Conservation (phyloP, 129 eudicot species). For the Kitagawia praeruptora region DNA sequence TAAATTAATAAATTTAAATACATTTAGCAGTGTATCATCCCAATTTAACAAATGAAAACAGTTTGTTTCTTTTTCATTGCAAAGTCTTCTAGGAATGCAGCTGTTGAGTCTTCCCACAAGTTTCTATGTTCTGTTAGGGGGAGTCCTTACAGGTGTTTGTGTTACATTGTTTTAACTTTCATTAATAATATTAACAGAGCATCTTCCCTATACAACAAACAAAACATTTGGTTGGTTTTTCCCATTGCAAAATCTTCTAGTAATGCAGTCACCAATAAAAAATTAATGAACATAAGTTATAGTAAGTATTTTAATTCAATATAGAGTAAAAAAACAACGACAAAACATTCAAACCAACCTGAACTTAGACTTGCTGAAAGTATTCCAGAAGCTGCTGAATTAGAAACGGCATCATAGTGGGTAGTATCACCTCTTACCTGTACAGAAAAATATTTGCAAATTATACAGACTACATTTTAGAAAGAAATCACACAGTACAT, state of each 20-base stretch:
- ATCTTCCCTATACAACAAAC: neutral
- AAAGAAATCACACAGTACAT: slow-evolving; percentile 5
- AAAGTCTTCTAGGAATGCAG: neutral
- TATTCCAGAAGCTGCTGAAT: slow-evolving; percentile 88
- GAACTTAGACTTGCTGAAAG: slow-evolving; percentile 79
- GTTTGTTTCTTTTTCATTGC: neutral
- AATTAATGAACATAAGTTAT: neutral
- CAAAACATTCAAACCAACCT: slow-evolving; percentile 29
- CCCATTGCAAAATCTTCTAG: neutral
- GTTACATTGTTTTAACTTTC: neutral
- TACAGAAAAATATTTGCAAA: neutral
- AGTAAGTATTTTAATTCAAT: neutral
- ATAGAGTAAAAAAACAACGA: neutral
- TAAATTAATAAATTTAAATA: neutral
- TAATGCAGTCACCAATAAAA: neutral
- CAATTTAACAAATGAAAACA: neutral
- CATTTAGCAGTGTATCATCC: neutral
- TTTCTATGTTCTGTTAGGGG: neutral
- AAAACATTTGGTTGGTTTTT: neutral
- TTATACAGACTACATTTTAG: neutral
- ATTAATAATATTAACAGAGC: neutral
- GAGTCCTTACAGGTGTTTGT: neutral
- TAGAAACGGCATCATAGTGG: slow-evolving; percentile 90
- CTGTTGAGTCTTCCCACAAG: neutral
- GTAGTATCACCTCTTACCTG: slow-evolving; percentile 88